A percentile compares a stretch with the other conserved stretches of the same genome.
Evolutionary conservation across 2,329 filamentous ascomycete species (phyloP).

Genomic region (Beauveria brongniartii): DNA sequence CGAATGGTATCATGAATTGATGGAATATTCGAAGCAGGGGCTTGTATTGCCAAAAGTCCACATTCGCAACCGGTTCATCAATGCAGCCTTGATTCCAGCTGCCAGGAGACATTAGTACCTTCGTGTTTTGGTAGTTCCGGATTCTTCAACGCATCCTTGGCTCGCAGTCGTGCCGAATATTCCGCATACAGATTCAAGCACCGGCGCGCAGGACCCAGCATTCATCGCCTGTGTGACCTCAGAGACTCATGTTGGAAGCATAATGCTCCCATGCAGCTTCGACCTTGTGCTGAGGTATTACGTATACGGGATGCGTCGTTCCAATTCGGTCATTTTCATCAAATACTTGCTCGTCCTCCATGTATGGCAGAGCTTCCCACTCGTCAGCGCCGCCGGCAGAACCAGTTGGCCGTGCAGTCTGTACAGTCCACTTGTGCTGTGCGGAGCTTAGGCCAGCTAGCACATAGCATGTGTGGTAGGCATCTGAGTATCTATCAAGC

Average conservation of each 20-base stretch:
- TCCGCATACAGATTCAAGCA: background rate
- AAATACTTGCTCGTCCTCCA: conserved; percentile 54
- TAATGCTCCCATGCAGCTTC: conserved; percentile 60
- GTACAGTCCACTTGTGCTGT: conserved; percentile 58
- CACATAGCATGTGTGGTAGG: conserved; percentile 90
- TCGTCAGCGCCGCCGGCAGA: conserved; percentile 28
- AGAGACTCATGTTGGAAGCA: conserved; percentile 49
- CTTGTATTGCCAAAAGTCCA: background rate
- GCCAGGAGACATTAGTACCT: background rate
- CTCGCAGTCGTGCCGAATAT: background rate
- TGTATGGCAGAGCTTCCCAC: conserved; percentile 42
- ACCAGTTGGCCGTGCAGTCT: conserved; percentile 23
- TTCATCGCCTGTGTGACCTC: conserved; percentile 18
- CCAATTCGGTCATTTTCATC: conserved; percentile 62
- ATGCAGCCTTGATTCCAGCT: background rate
- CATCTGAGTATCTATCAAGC: conserved; percentile 59
- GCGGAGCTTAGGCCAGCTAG: conserved; percentile 76
- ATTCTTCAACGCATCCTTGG: background rate
- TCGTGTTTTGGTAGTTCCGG: background rate
- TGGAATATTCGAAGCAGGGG: background rate
- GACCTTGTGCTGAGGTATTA: conserved; percentile 65
- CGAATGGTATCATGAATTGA: conserved; percentile 2
- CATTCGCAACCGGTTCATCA: background rate
- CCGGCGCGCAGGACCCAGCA: background rate
- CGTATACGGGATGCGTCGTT: conserved; percentile 75